phyloP scores from a whole-genome alignment of 2,329 filamentous ascomycete genomes.

The Penicillium concentricum region DNA sequence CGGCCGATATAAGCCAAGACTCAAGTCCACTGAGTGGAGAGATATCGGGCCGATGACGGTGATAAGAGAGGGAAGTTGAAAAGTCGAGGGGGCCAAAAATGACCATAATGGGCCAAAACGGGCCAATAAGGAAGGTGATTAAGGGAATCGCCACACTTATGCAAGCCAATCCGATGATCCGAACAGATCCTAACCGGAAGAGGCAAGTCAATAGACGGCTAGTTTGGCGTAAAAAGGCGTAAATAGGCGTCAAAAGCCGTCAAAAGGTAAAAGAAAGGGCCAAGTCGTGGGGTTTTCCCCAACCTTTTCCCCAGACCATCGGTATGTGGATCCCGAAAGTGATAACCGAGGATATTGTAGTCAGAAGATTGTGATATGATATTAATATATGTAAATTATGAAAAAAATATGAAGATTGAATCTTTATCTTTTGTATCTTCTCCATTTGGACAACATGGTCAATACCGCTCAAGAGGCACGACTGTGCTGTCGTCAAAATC shows the following conservation, averaged over 20 bases:
- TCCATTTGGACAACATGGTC: too few relatives aligned
- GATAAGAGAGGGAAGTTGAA: conserved; percentile 8
- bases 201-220: neutral
- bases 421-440: neutral
- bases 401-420: neutral
- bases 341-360: neutral
- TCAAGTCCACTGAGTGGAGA: neutral
- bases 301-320: conserved; percentile 22
- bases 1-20: neutral
- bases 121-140: neutral
- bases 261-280: too few relatives aligned
- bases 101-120: too few relatives aligned
- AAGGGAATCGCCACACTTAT: neutral
- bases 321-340: conserved; percentile 26
- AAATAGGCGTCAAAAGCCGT: too few relatives aligned
- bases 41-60: conserved; percentile 18
- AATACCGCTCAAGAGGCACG: conserved; percentile 39
- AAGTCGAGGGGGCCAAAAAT: neutral
- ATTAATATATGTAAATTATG: neutral
- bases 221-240: too few relatives aligned
- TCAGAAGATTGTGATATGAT: too few relatives aligned
- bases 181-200: neutral
- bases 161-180: neutral
- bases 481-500: conserved; percentile 45
- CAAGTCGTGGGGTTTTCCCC: neutral